Conservation (phyloP, 2,329 filamentous ascomycete species). For the Scleromitrula shiraiana region DNA sequence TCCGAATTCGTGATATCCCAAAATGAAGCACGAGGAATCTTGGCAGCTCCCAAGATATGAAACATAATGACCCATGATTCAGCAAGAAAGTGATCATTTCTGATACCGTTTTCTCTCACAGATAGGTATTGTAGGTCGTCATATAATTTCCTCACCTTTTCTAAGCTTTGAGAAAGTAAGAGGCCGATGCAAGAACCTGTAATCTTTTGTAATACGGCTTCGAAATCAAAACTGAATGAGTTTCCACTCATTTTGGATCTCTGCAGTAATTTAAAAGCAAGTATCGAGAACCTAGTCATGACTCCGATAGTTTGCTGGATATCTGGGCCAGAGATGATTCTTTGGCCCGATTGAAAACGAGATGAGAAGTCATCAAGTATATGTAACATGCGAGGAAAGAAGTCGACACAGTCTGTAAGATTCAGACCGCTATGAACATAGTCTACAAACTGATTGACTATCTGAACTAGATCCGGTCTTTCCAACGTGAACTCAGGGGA, state of each 20-base stretch:
- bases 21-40: slow-evolving; percentile 46
- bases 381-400: slow-evolving; percentile 25
- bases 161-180: slow-evolving; percentile 38
- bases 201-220: slow-evolving; percentile 40
- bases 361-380: slow-evolving; percentile 22
- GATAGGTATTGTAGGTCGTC: slow-evolving; percentile 38
- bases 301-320: slow-evolving; percentile 14
- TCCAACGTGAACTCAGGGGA: not conserved
- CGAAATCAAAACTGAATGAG: slow-evolving; percentile 32
- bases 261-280: slow-evolving; percentile 34
- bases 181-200: slow-evolving; percentile 33
- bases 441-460: slow-evolving; percentile 20
- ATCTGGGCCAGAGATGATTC: not conserved
- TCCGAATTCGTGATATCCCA: slow-evolving; percentile 49
- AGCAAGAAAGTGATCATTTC: slow-evolving; percentile 35
- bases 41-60: slow-evolving; percentile 42
- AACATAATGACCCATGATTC: slow-evolving; percentile 54
- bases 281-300: slow-evolving; percentile 26
- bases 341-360: slow-evolving; percentile 11
- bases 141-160: slow-evolving; percentile 39
- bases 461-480: slow-evolving; percentile 9
- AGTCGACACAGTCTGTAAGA: slow-evolving; percentile 17
- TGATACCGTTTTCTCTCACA: slow-evolving; percentile 45
- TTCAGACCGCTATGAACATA: slow-evolving; percentile 25
- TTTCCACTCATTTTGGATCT: slow-evolving; percentile 32